Conservation (phyloP, 495 filamentous ascomycete species). For the Platismatia glauca region DNA sequence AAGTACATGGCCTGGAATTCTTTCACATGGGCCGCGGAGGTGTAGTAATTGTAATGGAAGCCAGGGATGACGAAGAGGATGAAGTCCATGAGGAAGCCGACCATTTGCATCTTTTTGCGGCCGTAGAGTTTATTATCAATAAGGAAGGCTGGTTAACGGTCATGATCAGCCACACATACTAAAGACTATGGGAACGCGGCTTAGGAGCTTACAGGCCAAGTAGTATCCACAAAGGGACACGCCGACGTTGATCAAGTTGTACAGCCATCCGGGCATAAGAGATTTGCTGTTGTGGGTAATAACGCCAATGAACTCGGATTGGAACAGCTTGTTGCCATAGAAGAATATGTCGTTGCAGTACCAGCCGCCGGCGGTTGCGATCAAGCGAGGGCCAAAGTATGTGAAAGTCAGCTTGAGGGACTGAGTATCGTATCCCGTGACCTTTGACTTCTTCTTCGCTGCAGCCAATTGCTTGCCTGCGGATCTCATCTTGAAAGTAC, state of each 20-base stretch:
- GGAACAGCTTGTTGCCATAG: constrained; percentile 97
- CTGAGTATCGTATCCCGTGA: constrained; percentile 79
- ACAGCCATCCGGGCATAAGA: constrained; percentile 51
- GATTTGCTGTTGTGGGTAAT: constrained; percentile 30
- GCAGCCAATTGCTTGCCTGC: constrained; percentile 59
- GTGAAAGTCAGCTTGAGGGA: constrained; percentile 66
- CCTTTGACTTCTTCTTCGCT: constrained; percentile 60
- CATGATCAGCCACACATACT: neutral
- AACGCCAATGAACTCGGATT: constrained; percentile 72
- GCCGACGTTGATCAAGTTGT: constrained; percentile 77
- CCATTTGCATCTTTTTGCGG: constrained; percentile 82
- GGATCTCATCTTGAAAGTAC: constrained; percentile 77
- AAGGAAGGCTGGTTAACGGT: constrained; percentile 42
- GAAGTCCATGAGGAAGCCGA: constrained; percentile 82
- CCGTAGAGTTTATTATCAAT: constrained; percentile 91
- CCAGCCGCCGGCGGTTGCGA: constrained; percentile 81
- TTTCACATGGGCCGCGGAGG: constrained; percentile 50
- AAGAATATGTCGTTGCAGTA: constrained; percentile 94
- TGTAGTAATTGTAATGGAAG: constrained; percentile 78
- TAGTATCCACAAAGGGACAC: constrained; percentile 83
- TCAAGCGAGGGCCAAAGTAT: constrained; percentile 70
- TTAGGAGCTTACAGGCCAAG: constrained; percentile 40
- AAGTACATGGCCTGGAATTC: constrained; percentile 90
- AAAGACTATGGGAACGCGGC: neutral
- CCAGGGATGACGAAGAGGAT: constrained; percentile 78